Evolutionary conservation across 208 protist genomes (phyloP).

Genomic region (Tritrichomonas foetus): DNA sequence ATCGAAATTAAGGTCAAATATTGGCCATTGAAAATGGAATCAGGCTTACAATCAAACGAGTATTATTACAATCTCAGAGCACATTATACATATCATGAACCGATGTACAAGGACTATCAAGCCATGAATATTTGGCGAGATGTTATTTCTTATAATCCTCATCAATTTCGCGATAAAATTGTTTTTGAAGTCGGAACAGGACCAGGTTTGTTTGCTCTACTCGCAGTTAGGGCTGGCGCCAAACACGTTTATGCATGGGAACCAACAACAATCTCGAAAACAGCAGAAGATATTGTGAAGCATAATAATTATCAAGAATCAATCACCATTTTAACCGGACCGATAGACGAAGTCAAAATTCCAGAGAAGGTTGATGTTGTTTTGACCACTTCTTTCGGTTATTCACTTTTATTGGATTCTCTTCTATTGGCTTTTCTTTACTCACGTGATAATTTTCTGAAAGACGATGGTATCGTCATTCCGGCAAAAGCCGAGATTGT

Average conservation of each 20-base stretch:
- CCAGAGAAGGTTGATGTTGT: background rate
- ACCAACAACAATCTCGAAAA: background rate
- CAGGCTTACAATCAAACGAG: background rate
- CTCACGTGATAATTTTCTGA: background rate
- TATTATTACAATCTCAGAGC: background rate
- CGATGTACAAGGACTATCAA: background rate
- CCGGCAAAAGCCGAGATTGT: background rate
- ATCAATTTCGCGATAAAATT: background rate
- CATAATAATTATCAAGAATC: conserved; percentile 2
- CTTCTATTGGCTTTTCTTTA: background rate
- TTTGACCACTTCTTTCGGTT: background rate
- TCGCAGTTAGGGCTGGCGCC: background rate
- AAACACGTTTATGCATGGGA: conserved; percentile 37
- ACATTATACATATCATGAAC: background rate
- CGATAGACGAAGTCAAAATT: background rate
- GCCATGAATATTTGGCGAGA: background rate
- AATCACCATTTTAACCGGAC: background rate
- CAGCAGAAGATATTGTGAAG: background rate
- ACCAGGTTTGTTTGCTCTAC: background rate
- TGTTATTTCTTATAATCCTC: background rate
- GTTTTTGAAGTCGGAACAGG: conserved; percentile 17
- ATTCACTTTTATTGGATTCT: background rate
- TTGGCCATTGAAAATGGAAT: too few relatives aligned
- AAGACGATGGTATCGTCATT: background rate
- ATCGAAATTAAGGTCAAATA: too few relatives aligned